phyloP scores from a whole-genome alignment of 805 yeast species.

The baker's yeast (Saccharomyces cerevisiae) region DNA sequence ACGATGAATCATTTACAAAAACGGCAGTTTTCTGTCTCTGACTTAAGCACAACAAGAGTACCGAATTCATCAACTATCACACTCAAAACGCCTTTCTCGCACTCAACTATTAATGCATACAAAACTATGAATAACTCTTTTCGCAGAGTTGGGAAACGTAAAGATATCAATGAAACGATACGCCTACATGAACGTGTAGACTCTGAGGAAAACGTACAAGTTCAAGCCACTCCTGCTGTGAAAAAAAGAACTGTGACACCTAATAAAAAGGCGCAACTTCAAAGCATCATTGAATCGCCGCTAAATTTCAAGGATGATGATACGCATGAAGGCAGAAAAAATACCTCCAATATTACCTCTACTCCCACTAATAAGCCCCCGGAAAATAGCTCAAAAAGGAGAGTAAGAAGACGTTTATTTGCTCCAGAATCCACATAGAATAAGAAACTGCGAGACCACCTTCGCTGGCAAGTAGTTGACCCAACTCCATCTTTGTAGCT shows the following conservation, averaged over 20 bases:
- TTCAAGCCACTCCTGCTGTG: slow-evolving; percentile 26
- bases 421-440: slow-evolving; percentile 22
- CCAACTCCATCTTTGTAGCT: not conserved
- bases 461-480: not conserved
- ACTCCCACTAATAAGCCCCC: not conserved
- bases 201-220: slow-evolving; percentile 10
- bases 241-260: slow-evolving; percentile 15
- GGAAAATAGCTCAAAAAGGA: slow-evolving; percentile 7
- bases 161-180: slow-evolving; percentile 1
- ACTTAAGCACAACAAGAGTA: slow-evolving; percentile 3
- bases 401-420: slow-evolving; percentile 32
- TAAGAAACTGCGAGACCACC: not conserved
- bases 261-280: slow-evolving; percentile 8
- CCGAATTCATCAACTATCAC: not conserved
- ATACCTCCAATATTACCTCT: not conserved
- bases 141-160: slow-evolving; percentile 26
- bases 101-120: not conserved
- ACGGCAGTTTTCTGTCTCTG: slow-evolving; percentile 24
- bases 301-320: slow-evolving; percentile 1
- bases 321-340: not conserved
- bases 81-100: not conserved
- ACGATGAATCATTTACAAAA: slow-evolving; percentile 23
- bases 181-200: not conserved
- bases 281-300: slow-evolving; percentile 25
- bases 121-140: slow-evolving; percentile 13